phyloP scores from a whole-genome alignment of 2,329 filamentous ascomycete genomes.

The Fusarium sp. region DNA sequence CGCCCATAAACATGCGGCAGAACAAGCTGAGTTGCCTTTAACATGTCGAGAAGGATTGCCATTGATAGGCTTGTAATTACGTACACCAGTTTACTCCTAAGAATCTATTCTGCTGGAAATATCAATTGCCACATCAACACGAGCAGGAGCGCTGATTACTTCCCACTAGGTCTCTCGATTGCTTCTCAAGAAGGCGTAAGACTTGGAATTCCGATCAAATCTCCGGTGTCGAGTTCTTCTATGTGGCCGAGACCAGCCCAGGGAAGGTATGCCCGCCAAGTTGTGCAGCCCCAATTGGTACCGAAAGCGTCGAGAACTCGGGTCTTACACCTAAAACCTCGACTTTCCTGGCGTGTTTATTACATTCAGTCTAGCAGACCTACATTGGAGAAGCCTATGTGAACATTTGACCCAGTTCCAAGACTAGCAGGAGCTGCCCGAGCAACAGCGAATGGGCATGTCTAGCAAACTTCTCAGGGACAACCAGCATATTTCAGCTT shows the following conservation, averaged over 20 bases:
- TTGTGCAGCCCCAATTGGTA: background rate
- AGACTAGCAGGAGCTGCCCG: background rate
- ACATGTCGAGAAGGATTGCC: background rate
- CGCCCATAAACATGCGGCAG: background rate
- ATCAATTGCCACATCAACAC: background rate
- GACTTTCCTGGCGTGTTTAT: background rate
- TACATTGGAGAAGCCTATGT: background rate
- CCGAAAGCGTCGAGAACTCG: background rate
- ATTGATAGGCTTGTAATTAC: background rate
- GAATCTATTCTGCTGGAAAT: background rate
- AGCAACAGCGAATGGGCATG: background rate
- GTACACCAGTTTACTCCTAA: background rate
- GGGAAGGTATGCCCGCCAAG: background rate
- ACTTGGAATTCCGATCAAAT: background rate
- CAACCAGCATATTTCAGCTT: background rate
- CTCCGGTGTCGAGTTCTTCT: background rate
- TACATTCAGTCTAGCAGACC: background rate
- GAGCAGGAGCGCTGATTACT: background rate
- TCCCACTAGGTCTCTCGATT: background rate
- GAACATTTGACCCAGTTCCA: background rate
- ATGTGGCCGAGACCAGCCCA: background rate
- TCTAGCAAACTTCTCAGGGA: background rate
- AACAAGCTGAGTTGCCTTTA: constrained; percentile 4
- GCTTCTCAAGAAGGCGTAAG: background rate
- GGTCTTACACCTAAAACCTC: background rate